Percentiles rank a stretch among this genome's conserved stretches.
phyloP scores from a whole-genome alignment of 768 basidiomycete species.

The Gymnopilus dilepis region DNA sequence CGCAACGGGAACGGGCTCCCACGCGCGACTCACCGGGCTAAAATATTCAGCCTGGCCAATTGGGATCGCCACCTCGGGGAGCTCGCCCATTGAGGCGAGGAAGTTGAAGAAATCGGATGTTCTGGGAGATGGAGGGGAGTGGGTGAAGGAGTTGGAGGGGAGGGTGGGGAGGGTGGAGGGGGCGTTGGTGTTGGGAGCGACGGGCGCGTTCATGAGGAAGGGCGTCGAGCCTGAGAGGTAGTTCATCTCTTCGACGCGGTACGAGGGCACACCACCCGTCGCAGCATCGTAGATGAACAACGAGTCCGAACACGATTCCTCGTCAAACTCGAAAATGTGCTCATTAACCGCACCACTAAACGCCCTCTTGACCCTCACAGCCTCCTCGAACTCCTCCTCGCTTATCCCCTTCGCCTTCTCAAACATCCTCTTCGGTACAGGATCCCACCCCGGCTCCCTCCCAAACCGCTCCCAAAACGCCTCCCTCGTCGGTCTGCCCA shows the following conservation, averaged over 20 bases:
- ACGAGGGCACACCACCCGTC: slow-evolving; percentile 40
- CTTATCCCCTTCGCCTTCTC: slow-evolving; percentile 30
- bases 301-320: slow-evolving; percentile 38
- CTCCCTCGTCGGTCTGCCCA: slow-evolving; percentile 39
- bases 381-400: slow-evolving; percentile 31
- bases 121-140: too few relatives aligned
- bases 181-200: slow-evolving; percentile 16
- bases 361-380: slow-evolving; percentile 31
- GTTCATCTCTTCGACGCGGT: slow-evolving; percentile 41
- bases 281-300: slow-evolving; percentile 44
- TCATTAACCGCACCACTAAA: slow-evolving; percentile 31
- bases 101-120: slow-evolving; percentile 37
- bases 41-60: slow-evolving; percentile 42
- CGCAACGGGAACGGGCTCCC: slow-evolving; percentile 42
- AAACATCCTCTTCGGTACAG: slow-evolving; percentile 37
- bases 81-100: slow-evolving; percentile 42
- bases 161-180: too few relatives aligned
- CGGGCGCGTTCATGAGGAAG: slow-evolving; percentile 32
- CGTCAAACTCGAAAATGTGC: slow-evolving; percentile 35
- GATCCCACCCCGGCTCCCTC: slow-evolving; percentile 35
- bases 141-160: too few relatives aligned
- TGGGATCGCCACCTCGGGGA: slow-evolving; percentile 43
- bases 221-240: slow-evolving; percentile 34
- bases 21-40: slow-evolving; percentile 36
- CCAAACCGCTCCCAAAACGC: slow-evolving; percentile 28